A percentile compares a stretch with the other conserved stretches of the same genome.
phyloP scores from a whole-genome alignment of 805 yeast species.

The Wickerhamiella sorbophila region DNA sequence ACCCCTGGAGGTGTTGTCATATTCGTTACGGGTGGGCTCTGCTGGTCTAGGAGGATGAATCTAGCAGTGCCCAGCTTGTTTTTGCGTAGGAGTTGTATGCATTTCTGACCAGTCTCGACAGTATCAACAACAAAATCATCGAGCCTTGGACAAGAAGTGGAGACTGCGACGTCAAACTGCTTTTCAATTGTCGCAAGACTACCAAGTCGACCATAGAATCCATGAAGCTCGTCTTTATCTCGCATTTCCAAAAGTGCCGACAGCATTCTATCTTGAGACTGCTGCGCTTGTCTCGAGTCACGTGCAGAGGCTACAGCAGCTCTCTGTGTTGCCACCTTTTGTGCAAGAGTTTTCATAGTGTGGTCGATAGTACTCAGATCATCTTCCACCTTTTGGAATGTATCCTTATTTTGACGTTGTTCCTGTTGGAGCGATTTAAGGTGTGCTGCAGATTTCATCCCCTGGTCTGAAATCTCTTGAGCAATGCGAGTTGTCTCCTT shows the following conservation, averaged over 20 bases:
- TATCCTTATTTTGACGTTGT: conserved; percentile 33
- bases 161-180: conserved; percentile 79
- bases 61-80: conserved; percentile 79
- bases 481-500: conserved; percentile 35
- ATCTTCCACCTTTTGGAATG: conserved; percentile 32
- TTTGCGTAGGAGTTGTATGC: conserved; percentile 70
- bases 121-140: conserved; percentile 89
- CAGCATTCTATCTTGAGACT: conserved; percentile 62
- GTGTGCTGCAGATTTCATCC: conserved; percentile 25
- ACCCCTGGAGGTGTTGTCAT: conserved; percentile 43
- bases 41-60: conserved; percentile 63
- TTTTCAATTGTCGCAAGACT: conserved; percentile 85
- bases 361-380: not conserved
- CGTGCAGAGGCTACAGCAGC: conserved; percentile 41
- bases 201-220: conserved; percentile 84
- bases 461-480: conserved; percentile 25
- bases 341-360: not conserved
- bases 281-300: conserved; percentile 38
- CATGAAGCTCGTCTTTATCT: conserved; percentile 67
- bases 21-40: conserved; percentile 36
- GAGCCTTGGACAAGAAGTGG: conserved; percentile 84
- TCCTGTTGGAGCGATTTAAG: conserved; percentile 26
- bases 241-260: conserved; percentile 53
- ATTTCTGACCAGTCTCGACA: conserved; percentile 53
- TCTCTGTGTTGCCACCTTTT: conserved; percentile 29